Conservation (phyloP, 2,329 filamentous ascomycete species). For the Microsporum ferrugineum region DNA sequence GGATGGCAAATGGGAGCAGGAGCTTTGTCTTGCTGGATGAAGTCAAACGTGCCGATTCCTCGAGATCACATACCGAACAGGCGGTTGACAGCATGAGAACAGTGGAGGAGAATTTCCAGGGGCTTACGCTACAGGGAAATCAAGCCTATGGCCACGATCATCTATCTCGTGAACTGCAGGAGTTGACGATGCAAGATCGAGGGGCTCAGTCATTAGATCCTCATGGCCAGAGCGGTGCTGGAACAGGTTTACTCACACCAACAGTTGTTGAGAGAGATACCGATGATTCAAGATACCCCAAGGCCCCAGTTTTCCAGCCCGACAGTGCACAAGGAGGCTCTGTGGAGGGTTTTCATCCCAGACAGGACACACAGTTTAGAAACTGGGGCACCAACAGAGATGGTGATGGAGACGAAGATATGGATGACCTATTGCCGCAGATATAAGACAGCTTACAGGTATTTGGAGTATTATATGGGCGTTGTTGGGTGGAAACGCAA, state of each 20-base stretch:
- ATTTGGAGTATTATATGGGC: background rate
- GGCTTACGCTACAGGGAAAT: background rate
- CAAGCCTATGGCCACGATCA: background rate
- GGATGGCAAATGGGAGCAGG: constrained; percentile 48
- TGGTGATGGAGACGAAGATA: constrained; percentile 1
- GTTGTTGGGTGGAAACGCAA: background rate
- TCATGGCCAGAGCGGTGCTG: constrained; percentile 13
- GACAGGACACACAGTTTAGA: constrained; percentile 11
- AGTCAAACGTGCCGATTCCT: constrained; percentile 21
- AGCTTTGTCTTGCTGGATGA: constrained; percentile 58
- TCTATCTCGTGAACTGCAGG: background rate
- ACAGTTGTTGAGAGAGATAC: constrained; percentile 6
- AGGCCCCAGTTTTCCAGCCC: constrained; percentile 24
- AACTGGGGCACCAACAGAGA: background rate
- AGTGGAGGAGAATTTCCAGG: constrained; percentile 15
- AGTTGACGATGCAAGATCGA: background rate
- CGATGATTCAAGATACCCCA: constrained; percentile 12
- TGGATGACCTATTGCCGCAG: constrained; percentile 1
- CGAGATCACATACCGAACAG: constrained; percentile 1
- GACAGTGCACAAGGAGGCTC: constrained; percentile 29
- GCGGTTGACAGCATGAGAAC: background rate
- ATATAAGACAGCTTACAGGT: background rate
- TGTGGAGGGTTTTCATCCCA: constrained; percentile 33
- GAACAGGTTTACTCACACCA: background rate
- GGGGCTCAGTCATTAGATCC: background rate